Conservation (phyloP, 345 rosid species). For the Acer campestre region DNA sequence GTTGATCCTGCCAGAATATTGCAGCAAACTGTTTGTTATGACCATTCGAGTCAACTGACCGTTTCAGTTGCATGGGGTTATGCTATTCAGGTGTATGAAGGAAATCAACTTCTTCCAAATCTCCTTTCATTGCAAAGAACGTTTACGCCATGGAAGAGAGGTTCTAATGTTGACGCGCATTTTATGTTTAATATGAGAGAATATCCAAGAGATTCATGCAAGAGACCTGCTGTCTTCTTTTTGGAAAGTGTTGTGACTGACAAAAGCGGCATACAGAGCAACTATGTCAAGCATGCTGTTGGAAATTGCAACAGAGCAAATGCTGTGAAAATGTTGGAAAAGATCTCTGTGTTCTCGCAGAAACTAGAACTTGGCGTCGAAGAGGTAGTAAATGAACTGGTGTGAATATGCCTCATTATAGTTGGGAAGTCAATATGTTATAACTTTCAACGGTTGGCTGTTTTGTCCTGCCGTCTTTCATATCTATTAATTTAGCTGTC, state of each 20-base stretch:
- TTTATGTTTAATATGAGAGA: conserved; percentile 81
- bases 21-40: conserved; percentile 90
- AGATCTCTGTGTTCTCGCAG: conserved; percentile 48
- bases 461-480: neutral
- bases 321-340: conserved; percentile 47
- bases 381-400: conserved; percentile 50
- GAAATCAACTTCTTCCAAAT: conserved; percentile 73
- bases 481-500: neutral
- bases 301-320: conserved; percentile 49
- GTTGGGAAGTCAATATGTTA: neutral
- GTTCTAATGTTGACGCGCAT: conserved; percentile 38
- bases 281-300: conserved; percentile 47
- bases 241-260: conserved; percentile 51
- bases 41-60: conserved; percentile 49
- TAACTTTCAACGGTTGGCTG: neutral
- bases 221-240: conserved; percentile 65
- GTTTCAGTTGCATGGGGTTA: conserved; percentile 91
- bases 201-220: conserved; percentile 67
- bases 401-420: neutral
- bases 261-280: conserved; percentile 56
- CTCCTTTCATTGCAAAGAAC: conserved; percentile 69
- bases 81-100: conserved; percentile 74
- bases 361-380: conserved; percentile 50
- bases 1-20: conserved; percentile 72
- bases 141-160: conserved; percentile 78